phyloP scores from a whole-genome alignment of 805 yeast species.

The Starmerella kuoi region DNA sequence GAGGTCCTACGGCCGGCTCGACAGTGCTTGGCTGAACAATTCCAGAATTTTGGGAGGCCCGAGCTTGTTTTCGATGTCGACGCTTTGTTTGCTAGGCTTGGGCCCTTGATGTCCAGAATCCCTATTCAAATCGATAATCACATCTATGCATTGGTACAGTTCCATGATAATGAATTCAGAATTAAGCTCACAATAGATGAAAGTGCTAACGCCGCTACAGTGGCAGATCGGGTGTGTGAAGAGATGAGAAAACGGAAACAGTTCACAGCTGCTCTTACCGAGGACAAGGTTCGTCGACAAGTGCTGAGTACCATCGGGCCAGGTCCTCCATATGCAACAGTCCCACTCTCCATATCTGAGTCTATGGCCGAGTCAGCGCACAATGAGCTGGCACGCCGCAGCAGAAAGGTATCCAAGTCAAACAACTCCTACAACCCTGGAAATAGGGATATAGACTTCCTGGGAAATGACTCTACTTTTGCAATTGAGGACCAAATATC shows the following conservation, averaged over 20 bases:
- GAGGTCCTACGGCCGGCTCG: background rate
- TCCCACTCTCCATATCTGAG: background rate
- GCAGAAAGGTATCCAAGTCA: too few species aligned
- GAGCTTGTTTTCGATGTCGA: background rate
- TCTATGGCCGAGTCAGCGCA: background rate
- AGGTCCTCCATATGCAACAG: background rate
- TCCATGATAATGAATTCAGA: background rate
- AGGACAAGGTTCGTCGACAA: background rate
- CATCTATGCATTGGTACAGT: background rate
- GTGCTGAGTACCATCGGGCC: background rate
- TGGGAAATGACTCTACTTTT: too few species aligned
- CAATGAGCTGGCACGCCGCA: too few species aligned
- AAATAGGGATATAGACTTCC: too few species aligned
- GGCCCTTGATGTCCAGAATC: background rate
- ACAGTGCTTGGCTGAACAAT: background rate
- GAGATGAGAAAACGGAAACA: background rate
- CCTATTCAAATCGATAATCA: constrained; percentile 1
- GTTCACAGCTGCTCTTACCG: background rate
- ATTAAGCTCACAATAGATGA: background rate
- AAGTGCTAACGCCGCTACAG: background rate
- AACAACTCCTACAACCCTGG: too few species aligned
- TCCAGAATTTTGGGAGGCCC: background rate
- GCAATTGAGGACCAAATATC: too few species aligned
- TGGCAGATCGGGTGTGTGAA: background rate
- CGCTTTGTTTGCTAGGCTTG: background rate